These are phyloP conservation scores for Blastobotrys proliferans DNA, from an alignment of 1,139 yeast genomes.

Conservation along the genomic window DNA sequence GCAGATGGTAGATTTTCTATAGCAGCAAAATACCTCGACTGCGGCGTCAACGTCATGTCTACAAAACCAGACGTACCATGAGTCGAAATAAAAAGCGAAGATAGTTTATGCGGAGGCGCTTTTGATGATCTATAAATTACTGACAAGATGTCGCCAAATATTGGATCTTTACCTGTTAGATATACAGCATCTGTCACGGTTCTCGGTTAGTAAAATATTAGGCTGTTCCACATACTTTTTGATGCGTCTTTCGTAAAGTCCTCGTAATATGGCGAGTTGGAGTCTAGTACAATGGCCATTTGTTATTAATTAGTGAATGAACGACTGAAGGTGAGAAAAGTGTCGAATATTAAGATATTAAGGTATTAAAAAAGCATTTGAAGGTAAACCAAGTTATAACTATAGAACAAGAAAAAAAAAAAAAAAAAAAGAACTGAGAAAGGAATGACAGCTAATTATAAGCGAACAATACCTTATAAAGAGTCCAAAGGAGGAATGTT, in stretches of 20 bases:
- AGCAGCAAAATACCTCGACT: conserved; percentile 75
- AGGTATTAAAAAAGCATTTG: neutral
- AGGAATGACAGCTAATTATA: neutral
- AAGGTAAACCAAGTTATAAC: neutral
- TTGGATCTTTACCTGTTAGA: conserved; percentile 35
- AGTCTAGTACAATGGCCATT: conserved; percentile 30
- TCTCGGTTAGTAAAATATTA: neutral
- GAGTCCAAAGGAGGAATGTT: neutral
- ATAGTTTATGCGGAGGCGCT: conserved; percentile 36
- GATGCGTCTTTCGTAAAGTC: conserved; percentile 23
- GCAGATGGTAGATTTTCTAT: conserved; percentile 59
- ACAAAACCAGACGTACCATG: conserved; percentile 65
- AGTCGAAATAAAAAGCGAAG: conserved; percentile 61
- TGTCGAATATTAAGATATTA: no score
- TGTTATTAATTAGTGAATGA: neutral
- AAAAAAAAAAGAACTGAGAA: conserved; percentile 1
- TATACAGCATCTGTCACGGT: conserved; percentile 35
- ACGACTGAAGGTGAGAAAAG: conserved; percentile 3
- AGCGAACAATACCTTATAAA: neutral
- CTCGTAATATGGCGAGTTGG: conserved; percentile 34
- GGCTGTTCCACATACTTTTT: conserved; percentile 18
- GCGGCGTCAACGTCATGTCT: conserved; percentile 54
- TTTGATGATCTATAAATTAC: conserved; percentile 25
- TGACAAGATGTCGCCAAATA: conserved; percentile 35
- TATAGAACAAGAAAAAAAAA: neutral